phyloP scores from a whole-genome alignment of 768 basidiomycete genomes.

The Rhodotorula diobovata region DNA sequence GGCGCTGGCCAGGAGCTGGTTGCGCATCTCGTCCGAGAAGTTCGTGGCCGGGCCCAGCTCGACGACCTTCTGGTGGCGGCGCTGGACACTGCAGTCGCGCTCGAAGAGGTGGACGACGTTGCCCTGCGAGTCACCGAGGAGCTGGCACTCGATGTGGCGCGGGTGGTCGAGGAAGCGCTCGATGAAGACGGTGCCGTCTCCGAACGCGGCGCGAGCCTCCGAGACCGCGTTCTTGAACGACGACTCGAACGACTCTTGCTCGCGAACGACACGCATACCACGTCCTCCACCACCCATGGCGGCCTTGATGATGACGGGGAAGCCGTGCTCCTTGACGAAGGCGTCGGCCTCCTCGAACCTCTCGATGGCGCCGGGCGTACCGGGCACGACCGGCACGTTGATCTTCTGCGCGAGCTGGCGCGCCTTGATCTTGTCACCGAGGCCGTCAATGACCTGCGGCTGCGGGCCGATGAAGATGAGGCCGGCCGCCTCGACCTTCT shows the following conservation, averaged over 20 bases:
- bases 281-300: slow-evolving; percentile 79
- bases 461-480: slow-evolving; percentile 93
- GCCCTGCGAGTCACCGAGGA: slow-evolving; percentile 82
- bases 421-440: slow-evolving; percentile 99
- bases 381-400: slow-evolving; percentile 93
- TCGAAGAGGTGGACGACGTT: slow-evolving; percentile 98
- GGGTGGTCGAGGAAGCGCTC: slow-evolving; percentile 96
- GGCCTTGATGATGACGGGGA: slow-evolving; percentile 92
- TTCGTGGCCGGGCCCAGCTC: slow-evolving; percentile 96
- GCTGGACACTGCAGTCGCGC: slow-evolving; percentile 97
- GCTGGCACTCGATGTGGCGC: slow-evolving; percentile 93
- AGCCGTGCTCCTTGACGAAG: slow-evolving; percentile 79
- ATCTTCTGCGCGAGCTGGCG: slow-evolving; percentile 81
- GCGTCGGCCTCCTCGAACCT: slow-evolving; percentile 70
- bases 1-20: slow-evolving; percentile 80
- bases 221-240: slow-evolving; percentile 86
- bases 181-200: slow-evolving; percentile 98
- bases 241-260: slow-evolving; percentile 82
- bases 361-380: slow-evolving; percentile 89
- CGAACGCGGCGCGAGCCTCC: slow-evolving; percentile 94
- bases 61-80: slow-evolving; percentile 94
- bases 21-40: slow-evolving; percentile 81
- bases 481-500: slow-evolving; percentile 95
- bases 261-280: slow-evolving; percentile 97
- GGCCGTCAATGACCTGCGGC: slow-evolving; percentile 91